These are phyloP conservation scores for Coemansia sp. DNA, from an alignment of 192 early-diverging fungal genomes.

Conservation along the genomic window DNA sequence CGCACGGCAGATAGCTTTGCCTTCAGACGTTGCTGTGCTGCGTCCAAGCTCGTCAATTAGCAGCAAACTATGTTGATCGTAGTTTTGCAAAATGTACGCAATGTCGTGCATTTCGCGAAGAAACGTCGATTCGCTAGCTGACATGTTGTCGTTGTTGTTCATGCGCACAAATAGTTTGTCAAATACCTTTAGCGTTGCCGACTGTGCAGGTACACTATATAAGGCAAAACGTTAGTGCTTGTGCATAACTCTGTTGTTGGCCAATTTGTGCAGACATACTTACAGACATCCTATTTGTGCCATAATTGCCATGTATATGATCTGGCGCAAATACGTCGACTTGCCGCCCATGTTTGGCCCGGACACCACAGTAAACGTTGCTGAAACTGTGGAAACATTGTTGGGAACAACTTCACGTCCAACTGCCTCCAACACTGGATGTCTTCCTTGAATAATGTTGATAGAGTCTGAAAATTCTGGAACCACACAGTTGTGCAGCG, in stretches of 20 bases:
- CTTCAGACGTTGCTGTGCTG: constrained; percentile 56
- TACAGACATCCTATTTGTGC: constrained; percentile 83
- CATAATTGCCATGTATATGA: constrained; percentile 74
- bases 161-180: constrained; percentile 76
- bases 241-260: neutral
- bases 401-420: constrained; percentile 65
- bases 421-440: constrained; percentile 69
- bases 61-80: constrained; percentile 65
- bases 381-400: constrained; percentile 58
- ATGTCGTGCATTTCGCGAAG: constrained; percentile 86
- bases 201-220: constrained; percentile 73
- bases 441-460: constrained; percentile 70
- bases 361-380: constrained; percentile 74
- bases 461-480: constrained; percentile 80
- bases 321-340: constrained; percentile 79
- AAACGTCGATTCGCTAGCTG: constrained; percentile 70
- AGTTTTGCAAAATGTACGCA: constrained; percentile 74
- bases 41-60: constrained; percentile 92
- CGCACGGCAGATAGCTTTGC: constrained; percentile 67
- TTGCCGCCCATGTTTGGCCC: constrained; percentile 95
- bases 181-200: constrained; percentile 68
- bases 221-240: neutral
- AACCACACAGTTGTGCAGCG: constrained; percentile 54
- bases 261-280: constrained; percentile 9
- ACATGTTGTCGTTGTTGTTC: constrained; percentile 64